A percentile compares a stretch with the other conserved stretches of the same genome.
Conservation (phyloP, 768 basidiomycete species). For the Psilocybe tampanensis region DNA sequence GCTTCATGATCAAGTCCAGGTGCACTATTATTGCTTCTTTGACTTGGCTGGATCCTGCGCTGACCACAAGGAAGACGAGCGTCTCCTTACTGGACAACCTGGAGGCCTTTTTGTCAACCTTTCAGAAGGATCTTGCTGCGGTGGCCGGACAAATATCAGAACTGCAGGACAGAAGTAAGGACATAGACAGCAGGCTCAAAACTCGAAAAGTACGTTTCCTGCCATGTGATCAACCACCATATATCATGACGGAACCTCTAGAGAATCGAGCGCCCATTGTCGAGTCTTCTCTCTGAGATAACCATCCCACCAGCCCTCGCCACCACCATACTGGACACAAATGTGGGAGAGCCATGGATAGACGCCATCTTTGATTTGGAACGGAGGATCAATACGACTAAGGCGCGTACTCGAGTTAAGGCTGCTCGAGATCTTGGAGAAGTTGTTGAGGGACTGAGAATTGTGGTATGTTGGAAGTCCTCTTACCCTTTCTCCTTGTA, state of each 20-base stretch:
- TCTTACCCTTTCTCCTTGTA: neutral
- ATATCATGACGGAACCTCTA: slow-evolving; percentile 31
- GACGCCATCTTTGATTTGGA: slow-evolving; percentile 82
- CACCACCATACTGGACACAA: slow-evolving; percentile 77
- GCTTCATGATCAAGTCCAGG: slow-evolving; percentile 91
- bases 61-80: slow-evolving; percentile 65
- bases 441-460: slow-evolving; percentile 83
- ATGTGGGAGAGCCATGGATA: slow-evolving; percentile 90
- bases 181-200: slow-evolving; percentile 85
- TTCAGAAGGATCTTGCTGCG: slow-evolving; percentile 90
- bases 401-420: slow-evolving; percentile 79
- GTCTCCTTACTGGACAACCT: slow-evolving; percentile 83
- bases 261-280: slow-evolving; percentile 89
- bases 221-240: neutral
- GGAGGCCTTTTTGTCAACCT: slow-evolving; percentile 90
- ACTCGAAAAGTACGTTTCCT: slow-evolving; percentile 70
- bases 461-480: slow-evolving; percentile 63
- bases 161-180: slow-evolving; percentile 86
- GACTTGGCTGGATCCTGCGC: neutral
- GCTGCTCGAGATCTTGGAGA: slow-evolving; percentile 83
- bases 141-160: slow-evolving; percentile 98
- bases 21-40: slow-evolving; percentile 27
- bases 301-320: slow-evolving; percentile 82
- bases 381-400: slow-evolving; percentile 64
- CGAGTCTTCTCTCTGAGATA: slow-evolving; percentile 77